Conservation (phyloP, 1,284 basidiomycete genomes). For the Puccinia brachypodii region DNA sequence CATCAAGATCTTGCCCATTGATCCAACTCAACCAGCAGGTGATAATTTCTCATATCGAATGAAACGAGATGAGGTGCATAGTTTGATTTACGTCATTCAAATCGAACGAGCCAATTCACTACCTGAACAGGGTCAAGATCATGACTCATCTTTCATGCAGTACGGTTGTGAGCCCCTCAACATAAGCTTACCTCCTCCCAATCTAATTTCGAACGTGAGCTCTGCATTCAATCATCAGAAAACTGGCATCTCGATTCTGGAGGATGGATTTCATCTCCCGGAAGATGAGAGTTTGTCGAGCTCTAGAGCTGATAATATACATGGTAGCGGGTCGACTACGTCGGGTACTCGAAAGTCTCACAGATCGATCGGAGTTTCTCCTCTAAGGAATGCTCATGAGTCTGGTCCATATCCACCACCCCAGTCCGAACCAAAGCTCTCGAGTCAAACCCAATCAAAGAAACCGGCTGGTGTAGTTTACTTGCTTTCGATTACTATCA, state of each 20-base stretch:
- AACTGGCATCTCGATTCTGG: slow-evolving; percentile 1
- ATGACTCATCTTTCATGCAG: background rate
- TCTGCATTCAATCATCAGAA: slow-evolving; percentile 23
- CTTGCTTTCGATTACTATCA: background rate
- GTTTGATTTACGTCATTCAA: slow-evolving; percentile 20
- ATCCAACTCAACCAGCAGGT: background rate
- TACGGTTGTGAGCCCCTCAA: background rate
- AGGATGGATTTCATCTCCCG: background rate
- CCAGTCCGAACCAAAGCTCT: background rate
- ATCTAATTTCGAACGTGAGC: background rate
- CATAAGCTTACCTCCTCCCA: slow-evolving; percentile 13
- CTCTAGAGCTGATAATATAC: background rate
- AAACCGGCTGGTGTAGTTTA: background rate
- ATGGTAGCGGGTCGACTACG: background rate
- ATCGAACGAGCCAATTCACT: background rate
- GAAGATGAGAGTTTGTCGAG: background rate
- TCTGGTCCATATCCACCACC: background rate
- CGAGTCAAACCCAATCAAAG: background rate
- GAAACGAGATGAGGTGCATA: background rate
- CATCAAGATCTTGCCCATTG: slow-evolving; percentile 12
- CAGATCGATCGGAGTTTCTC: background rate
- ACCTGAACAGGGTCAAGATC: slow-evolving; percentile 1
- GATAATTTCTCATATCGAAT: slow-evolving; percentile 23
- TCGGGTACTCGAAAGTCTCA: background rate
- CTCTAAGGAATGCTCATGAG: background rate